These are phyloP conservation scores for Scedosporium boydii DNA, from an alignment of 2,329 filamentous ascomycete species.

Conservation along the genomic window DNA sequence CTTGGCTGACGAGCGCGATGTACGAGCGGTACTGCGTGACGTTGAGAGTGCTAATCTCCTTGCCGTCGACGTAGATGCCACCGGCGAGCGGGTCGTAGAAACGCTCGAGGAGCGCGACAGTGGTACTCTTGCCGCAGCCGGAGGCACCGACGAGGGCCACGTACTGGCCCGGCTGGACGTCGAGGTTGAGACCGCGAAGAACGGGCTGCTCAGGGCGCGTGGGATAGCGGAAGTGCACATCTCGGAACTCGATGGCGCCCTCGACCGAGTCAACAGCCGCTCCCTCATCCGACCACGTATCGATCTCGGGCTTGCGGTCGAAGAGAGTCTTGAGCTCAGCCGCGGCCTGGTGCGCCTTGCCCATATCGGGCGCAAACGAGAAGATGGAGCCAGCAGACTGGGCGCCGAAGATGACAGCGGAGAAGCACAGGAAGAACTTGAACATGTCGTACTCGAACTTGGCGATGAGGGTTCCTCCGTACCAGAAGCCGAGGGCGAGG, in stretches of 20 bases:
- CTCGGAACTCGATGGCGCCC: slow-evolving; percentile 77
- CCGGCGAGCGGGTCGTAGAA: slow-evolving; percentile 88
- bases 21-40: slow-evolving; percentile 77
- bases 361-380: slow-evolving; percentile 85
- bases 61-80: slow-evolving; percentile 70
- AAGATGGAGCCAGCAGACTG: slow-evolving; percentile 88
- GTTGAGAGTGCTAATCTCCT: slow-evolving; percentile 72
- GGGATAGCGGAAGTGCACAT: slow-evolving; percentile 91
- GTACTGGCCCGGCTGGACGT: slow-evolving; percentile 68
- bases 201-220: slow-evolving; percentile 88
- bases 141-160: slow-evolving; percentile 88
- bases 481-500: slow-evolving; percentile 88
- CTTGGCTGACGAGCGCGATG: slow-evolving; percentile 84
- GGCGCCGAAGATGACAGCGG: slow-evolving; percentile 78
- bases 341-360: slow-evolving; percentile 81
- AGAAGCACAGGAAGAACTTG: slow-evolving; percentile 89
- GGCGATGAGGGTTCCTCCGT: slow-evolving; percentile 69
- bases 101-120: slow-evolving; percentile 81
- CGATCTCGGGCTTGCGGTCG: slow-evolving; percentile 72
- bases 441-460: slow-evolving; percentile 64
- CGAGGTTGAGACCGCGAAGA: slow-evolving; percentile 70
- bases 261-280: slow-evolving; percentile 53
- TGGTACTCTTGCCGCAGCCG: slow-evolving; percentile 90
- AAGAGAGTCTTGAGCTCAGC: slow-evolving; percentile 73
- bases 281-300: slow-evolving; percentile 68